Base-by-base conservation (phyloP, 106 monocot species). In the Dendrobium officinale region DNA sequence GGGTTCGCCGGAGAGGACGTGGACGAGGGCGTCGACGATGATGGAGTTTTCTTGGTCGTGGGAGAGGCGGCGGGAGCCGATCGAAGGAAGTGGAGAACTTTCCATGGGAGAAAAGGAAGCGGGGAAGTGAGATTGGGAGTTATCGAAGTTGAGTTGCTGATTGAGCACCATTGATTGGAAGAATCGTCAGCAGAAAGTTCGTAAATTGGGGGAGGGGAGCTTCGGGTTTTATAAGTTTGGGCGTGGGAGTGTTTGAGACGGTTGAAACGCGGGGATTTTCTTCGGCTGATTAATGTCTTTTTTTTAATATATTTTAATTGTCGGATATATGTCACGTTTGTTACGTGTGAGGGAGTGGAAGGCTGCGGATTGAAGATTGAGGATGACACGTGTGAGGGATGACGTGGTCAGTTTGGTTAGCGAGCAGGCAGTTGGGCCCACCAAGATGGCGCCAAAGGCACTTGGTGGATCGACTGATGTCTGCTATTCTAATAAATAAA, bases 261-360 rank as follows among this genome's bases (percentile, higher is more conserved):
- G 74, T 75, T 75, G 74, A 75, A 43, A 6, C 74, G 74, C 74
- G 74, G 74, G 51, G 3, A 51, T 51, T 51, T 51, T 51, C 51
- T 51, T 51, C 45, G 45, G 45, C 15, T 37, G 37, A 20, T 37
- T 37, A 37, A 0, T 37, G 37, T 37, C 37, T 37, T 37, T 3
- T 37, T 37, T 37, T 37, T 37, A 37, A 37, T 3, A 37, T 37
- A 37, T 37, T 37, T 44, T 42, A 8, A 42, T 40, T 18, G 6
- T 20, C n/a, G 2, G 11, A 42, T 17, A 37, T 31, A 0, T 19
- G 31, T 42, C 74, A 75, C 74, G 74, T 44, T 37, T 13, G 42
- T 5, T 19, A 44, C 43, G 44, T 75, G 74, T 44, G 20, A 20
- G 74, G 6, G 26, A 5, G 3, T 43, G 42, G 44, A 26, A 7